Evolutionary conservation across 345 rosid species (phyloP).

Genomic region (Lepidium aucheri): DNA sequence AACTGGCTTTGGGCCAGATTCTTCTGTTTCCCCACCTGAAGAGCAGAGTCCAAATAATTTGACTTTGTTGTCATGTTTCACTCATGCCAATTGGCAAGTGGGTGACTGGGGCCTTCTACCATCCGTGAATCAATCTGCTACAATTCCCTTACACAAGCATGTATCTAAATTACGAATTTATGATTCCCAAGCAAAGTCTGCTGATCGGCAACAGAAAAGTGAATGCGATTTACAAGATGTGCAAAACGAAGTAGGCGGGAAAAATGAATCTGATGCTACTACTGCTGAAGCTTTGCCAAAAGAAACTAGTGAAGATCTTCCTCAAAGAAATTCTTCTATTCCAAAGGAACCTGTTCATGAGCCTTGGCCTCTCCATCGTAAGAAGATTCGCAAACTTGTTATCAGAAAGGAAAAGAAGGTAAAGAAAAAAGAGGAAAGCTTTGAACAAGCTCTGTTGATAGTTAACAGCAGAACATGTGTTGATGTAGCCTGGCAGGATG

Average conservation of each 20-base stretch:
- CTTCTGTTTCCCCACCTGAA: slow-evolving; percentile 81
- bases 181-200: slow-evolving; percentile 34
- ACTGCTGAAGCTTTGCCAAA: slow-evolving; percentile 31
- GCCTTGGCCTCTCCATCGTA: slow-evolving; percentile 79
- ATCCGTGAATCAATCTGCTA: slow-evolving; percentile 35
- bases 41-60: slow-evolving; percentile 87
- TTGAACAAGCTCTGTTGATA: slow-evolving; percentile 75
- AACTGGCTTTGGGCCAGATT: slow-evolving; percentile 82
- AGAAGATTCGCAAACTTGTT: slow-evolving; percentile 81
- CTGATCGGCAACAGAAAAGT: slow-evolving; percentile 31
- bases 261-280: slow-evolving; percentile 31
- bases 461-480: slow-evolving; percentile 58
- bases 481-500: slow-evolving; percentile 94
- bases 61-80: slow-evolving; percentile 74
- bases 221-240: slow-evolving; percentile 38
- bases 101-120: slow-evolving; percentile 90
- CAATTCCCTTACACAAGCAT: slow-evolving; percentile 38
- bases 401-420: slow-evolving; percentile 73
- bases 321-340: slow-evolving; percentile 31
- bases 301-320: slow-evolving; percentile 27
- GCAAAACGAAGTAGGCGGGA: slow-evolving; percentile 40
- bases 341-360: slow-evolving; percentile 70
- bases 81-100: slow-evolving; percentile 93
- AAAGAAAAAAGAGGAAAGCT: slow-evolving; percentile 78
- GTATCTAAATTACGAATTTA: slow-evolving; percentile 44